These are phyloP conservation scores for Euryodendron excelsum DNA, from an alignment of 148 eudicot species.

Conservation along the genomic window DNA sequence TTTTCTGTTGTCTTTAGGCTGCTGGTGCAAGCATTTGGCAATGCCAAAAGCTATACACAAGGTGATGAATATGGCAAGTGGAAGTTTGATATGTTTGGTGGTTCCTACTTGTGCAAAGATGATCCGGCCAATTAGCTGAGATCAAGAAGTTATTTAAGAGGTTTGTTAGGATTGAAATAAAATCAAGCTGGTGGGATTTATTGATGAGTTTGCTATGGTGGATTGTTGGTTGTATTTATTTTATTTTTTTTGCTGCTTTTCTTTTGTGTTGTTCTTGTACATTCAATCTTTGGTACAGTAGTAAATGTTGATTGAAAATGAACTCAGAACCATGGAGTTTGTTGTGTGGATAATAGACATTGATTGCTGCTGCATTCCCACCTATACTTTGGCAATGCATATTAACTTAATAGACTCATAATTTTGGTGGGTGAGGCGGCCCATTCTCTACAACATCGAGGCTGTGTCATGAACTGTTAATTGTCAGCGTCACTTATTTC, in stretches of 20 bases:
- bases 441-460: no score
- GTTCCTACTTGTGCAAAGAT: background rate
- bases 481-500: background rate
- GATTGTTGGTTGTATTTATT: background rate
- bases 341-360: no score
- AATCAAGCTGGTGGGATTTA: background rate
- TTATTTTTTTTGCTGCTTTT: background rate
- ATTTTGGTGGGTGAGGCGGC: background rate
- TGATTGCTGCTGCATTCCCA: no score
- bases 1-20: background rate
- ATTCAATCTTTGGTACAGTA: background rate
- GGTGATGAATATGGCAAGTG: background rate
- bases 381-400: no score
- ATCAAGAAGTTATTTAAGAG: background rate
- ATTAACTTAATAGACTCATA: no score
- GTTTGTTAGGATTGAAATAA: background rate
- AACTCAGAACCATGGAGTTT: background rate
- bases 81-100: background rate
- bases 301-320: background rate
- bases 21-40: no score
- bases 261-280: no score
- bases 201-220: background rate
- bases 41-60: no score
- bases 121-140: background rate
- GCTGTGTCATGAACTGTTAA: background rate